Percentiles rank a stretch among this genome's conserved stretches.
Conservation (phyloP, 257 asterid species). For the Perilla frutescens region DNA sequence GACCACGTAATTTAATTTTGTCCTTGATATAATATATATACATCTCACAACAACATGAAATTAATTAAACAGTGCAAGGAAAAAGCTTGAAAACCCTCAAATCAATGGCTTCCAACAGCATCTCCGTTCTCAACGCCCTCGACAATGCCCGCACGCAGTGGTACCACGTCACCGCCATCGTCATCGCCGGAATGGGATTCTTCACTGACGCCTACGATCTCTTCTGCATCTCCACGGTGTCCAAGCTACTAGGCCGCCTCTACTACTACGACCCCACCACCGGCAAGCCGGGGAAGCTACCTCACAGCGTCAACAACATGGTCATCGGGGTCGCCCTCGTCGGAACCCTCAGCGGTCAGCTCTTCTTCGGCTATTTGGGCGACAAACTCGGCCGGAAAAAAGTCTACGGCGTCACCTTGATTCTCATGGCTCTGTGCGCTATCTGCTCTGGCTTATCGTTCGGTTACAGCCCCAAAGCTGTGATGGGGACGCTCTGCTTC, state of each 20-base stretch:
- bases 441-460: constrained; percentile 28
- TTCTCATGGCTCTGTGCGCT: constrained; percentile 29
- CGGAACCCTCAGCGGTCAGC: constrained; percentile 24
- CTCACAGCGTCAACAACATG: constrained; percentile 17
- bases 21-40: not conserved
- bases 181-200: constrained; percentile 36
- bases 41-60: not conserved
- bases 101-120: constrained; percentile 13
- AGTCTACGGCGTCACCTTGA: constrained; percentile 30
- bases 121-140: constrained; percentile 28
- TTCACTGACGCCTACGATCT: constrained; percentile 29
- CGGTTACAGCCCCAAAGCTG: constrained; percentile 1
- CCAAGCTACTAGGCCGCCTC: constrained; percentile 34
- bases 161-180: constrained; percentile 32
- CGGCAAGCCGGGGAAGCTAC: constrained; percentile 30
- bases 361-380: not conserved
- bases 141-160: constrained; percentile 10
- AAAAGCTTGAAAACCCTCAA: not conserved
- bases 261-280: constrained; percentile 25
- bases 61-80: no score
- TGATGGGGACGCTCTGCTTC: constrained; percentile 38
- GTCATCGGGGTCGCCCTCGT: constrained; percentile 33
- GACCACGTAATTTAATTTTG: not conserved
- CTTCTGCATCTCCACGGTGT: constrained; percentile 25
- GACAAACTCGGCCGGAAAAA: not conserved